phyloP scores from a whole-genome alignment of 2,329 filamentous ascomycete species.

The Cercospora sp. region DNA sequence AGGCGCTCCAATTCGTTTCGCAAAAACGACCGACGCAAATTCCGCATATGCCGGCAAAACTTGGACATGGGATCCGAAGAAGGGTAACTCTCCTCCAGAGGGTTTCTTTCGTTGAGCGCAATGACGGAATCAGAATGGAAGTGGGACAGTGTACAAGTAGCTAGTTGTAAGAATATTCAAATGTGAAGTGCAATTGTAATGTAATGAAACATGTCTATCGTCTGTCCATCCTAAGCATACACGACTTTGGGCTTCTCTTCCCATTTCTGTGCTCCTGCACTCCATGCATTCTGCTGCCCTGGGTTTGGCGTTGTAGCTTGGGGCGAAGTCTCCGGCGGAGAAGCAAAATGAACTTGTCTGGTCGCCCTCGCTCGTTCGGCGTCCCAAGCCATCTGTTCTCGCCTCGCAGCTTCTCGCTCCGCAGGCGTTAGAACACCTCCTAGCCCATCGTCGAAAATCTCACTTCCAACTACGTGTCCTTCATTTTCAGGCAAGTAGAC shows the following conservation, averaged over 20 bases:
- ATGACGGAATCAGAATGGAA: neutral
- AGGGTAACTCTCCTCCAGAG: neutral
- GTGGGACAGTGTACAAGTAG: neutral
- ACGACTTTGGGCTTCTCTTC: constrained; percentile 10
- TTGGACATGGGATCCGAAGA: neutral
- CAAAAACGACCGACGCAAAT: neutral
- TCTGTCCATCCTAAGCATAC: constrained; percentile 4
- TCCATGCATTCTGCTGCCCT: neutral
- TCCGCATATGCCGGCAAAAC: neutral
- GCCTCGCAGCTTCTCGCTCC: constrained; percentile 8
- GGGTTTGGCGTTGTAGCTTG: neutral
- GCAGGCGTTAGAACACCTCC: neutral
- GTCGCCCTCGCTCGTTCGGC: neutral
- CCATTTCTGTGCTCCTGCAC: neutral
- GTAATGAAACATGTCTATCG: neutral
- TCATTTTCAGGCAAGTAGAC: neutral
- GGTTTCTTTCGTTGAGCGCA: neutral
- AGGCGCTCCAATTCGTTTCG: neutral
- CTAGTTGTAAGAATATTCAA: neutral
- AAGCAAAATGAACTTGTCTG: neutral
- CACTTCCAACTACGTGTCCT: neutral
- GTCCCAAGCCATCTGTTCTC: constrained; percentile 14
- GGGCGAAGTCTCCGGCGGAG: neutral
- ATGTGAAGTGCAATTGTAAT: neutral
- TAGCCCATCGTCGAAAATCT: constrained; percentile 9